phyloP scores from a whole-genome alignment of 176 grass and related monocot genomes.

The Eremochloa ophiuroides region DNA sequence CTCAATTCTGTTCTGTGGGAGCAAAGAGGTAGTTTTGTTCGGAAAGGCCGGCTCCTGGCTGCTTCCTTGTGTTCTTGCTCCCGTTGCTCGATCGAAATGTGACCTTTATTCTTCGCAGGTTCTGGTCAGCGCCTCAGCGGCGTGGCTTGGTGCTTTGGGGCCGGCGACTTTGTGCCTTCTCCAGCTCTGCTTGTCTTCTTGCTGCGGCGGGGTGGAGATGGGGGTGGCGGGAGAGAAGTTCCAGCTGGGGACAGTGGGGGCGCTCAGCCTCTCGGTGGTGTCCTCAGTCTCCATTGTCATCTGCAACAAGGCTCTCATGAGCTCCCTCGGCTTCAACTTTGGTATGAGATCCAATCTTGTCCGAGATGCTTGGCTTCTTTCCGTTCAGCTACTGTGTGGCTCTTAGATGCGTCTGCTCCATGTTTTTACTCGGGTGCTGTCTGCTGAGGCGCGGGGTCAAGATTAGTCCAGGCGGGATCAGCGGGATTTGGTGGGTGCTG shows the following conservation, averaged over 20 bases:
- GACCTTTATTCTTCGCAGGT: constrained; percentile 31
- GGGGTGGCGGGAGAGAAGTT: constrained; percentile 76
- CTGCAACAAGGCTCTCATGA: constrained; percentile 99
- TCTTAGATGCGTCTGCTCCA: background rate
- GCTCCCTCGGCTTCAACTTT: constrained; percentile 91
- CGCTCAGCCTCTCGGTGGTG: constrained; percentile 85
- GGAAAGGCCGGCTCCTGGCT: background rate
- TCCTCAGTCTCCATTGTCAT: constrained; percentile 98
- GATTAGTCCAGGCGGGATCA: background rate
- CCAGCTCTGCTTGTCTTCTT: background rate
- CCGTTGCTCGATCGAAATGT: constrained; percentile 19
- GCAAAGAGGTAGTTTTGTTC: constrained; percentile 22
- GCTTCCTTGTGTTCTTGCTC: constrained; percentile 9
- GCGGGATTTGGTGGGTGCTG: no score
- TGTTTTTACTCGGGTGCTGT: background rate
- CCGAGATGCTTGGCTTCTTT: background rate
- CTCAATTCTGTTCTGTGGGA: background rate
- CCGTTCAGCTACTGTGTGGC: background rate
- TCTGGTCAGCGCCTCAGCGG: background rate
- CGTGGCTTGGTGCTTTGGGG: background rate
- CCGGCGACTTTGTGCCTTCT: background rate
- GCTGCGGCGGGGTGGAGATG: constrained; percentile 43
- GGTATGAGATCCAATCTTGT: constrained; percentile 68
- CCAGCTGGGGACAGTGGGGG: constrained; percentile 93
- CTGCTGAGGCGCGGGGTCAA: background rate